Conservation (phyloP, 805 yeast genomes). For the Kodamaea laetipori region DNA sequence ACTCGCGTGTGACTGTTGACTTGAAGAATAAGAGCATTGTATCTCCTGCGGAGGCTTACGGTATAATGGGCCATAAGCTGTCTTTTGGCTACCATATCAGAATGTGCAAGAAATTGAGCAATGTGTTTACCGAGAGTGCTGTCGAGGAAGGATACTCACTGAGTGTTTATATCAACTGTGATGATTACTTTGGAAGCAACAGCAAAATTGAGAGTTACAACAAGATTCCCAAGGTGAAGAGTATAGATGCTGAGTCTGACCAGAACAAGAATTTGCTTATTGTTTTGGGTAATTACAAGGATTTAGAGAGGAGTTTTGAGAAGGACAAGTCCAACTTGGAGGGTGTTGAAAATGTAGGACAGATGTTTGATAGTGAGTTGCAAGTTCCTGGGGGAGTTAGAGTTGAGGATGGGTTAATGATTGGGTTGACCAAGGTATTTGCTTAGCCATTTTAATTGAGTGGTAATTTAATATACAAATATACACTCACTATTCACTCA, state of each 20-base stretch:
- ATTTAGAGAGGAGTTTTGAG: conserved; percentile 54
- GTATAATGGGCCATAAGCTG: conserved; percentile 57
- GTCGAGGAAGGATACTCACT: conserved; percentile 63
- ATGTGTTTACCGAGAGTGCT: conserved; percentile 70
- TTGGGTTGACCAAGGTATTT: conserved; percentile 47
- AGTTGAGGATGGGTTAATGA: conserved; percentile 71
- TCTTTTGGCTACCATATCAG: conserved; percentile 78
- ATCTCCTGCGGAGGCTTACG: conserved; percentile 71
- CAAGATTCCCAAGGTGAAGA: conserved; percentile 11
- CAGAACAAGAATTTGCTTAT: conserved; percentile 45
- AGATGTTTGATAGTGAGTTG: conserved; percentile 69
- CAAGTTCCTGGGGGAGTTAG: conserved; percentile 56
- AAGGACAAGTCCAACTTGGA: conserved; percentile 52
- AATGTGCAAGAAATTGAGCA: conserved; percentile 58
- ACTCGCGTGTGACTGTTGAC: conserved; percentile 83
- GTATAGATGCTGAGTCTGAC: conserved; percentile 11
- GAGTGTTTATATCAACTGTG: conserved; percentile 65
- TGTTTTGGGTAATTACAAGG: conserved; percentile 64
- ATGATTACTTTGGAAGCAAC: conserved; percentile 54
- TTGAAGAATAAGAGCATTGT: conserved; percentile 61
- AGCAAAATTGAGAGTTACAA: conserved; percentile 19
- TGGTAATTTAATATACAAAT: too few species aligned
- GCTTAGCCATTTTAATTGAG: too few species aligned
- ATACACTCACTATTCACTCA: too few species aligned
- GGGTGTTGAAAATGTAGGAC: conserved; percentile 55